Base-by-base conservation (phyloP, 768 basidiomycete species). In the Podaxis carcinomalis region DNA sequence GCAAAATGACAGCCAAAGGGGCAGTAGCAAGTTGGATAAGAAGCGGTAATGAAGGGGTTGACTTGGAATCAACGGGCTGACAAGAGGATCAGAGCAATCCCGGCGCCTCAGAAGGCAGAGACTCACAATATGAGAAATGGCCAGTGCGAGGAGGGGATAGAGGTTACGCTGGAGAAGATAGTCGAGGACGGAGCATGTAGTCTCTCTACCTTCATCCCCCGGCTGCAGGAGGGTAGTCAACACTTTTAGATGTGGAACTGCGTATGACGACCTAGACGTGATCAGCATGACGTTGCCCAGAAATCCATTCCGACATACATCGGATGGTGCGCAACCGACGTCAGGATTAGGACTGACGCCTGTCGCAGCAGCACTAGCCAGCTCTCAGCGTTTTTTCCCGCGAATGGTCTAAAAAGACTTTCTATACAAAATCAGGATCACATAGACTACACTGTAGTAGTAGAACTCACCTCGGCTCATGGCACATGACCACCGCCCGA, bases 331-430 rank as follows among this genome's bases (percentile, higher is more conserved):
- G 88, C 78, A 1, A 86, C 70, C 0, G 85, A 83, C 42, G 69
- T 70, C 25, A 92, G 74, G 0, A 92, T 71, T 19, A 85, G 68
- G 16, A 84, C 49, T 6, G 77, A 68, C 0, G 77, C 69, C 63
- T 80, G 81, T 23, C 79, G 75, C 5, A 90, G 74, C 14, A 92
- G 78, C 2, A 84, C 78, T n/a, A 83, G 64, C 88, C 88, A 91
- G 62, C 82, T 85, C n/a, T 60, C 40, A 14, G 51, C 6, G 70
- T 68, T 19, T 69, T 59, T 42, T 19, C 50, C 61, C 2, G 19
- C n/a, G 2, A 58, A 51, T 27, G 61, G 46, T 11, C 42, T 28
- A 5, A 59, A 56, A n/a, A 64, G 49, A 27, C 27, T 25, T 39
- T 51, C 61, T 64, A 39, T 6, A 27, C 25, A 52, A 60, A 25